Percentiles rank a stretch among this genome's conserved stretches.
phyloP scores from a whole-genome alignment of 176 grass and related monocot genomes.

The Pharus latifolius region DNA sequence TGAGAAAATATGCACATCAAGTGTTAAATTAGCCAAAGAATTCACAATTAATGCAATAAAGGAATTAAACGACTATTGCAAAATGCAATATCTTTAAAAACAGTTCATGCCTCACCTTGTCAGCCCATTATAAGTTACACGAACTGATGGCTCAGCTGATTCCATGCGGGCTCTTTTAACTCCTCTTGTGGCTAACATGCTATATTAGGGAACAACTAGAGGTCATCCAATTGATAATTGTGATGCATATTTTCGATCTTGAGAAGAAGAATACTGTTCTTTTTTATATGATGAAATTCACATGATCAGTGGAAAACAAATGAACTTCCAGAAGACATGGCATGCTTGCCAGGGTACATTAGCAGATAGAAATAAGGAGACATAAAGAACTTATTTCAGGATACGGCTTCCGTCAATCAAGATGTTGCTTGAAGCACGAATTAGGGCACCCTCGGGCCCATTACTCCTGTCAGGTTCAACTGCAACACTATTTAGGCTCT shows the following conservation, averaged over 20 bases:
- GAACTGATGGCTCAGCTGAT: slow-evolving; percentile 54
- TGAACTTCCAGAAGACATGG: not conserved
- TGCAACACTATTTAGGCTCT: slow-evolving; percentile 1
- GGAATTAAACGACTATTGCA: not conserved
- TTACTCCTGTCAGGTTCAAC: not conserved
- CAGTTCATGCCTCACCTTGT: slow-evolving; percentile 35
- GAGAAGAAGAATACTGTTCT: not conserved
- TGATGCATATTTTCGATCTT: not conserved
- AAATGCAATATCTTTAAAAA: not conserved
- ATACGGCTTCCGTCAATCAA: slow-evolving; percentile 60
- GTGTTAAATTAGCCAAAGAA: not conserved
- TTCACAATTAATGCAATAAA: not conserved
- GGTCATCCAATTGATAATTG: not conserved
- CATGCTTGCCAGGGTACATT: not conserved
- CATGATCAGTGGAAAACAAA: not conserved
- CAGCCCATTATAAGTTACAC: slow-evolving; percentile 59
- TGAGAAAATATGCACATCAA: not conserved
- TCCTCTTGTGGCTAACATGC: slow-evolving; percentile 52
- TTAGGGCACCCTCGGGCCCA: not conserved
- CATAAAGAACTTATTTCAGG: slow-evolving; percentile 19
- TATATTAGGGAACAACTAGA: slow-evolving; percentile 57
- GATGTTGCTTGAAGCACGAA: slow-evolving; percentile 5
- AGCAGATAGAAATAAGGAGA: slow-evolving; percentile 4
- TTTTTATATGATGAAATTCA: not conserved
- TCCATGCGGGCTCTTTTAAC: slow-evolving; percentile 60